Evolutionary conservation across 2,329 filamentous ascomycete genomes (phyloP), one percentile per base, ranked within the genome.

Genomic region (Neofusicoccum cordaticola): DNA sequence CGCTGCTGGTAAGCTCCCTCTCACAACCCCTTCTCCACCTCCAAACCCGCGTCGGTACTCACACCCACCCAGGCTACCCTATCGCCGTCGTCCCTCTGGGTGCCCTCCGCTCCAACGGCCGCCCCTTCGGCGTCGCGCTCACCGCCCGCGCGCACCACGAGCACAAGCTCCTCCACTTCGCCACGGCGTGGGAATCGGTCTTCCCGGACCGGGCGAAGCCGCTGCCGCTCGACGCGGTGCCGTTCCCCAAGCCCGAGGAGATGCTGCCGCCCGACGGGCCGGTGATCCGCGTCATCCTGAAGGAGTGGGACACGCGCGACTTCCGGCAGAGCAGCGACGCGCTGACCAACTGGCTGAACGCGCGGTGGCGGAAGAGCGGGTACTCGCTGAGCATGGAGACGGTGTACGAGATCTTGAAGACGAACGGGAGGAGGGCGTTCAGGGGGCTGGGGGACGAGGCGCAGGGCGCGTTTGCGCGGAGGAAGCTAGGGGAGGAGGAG

Each of bases 131-230:
- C 53, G 60, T 77, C 11, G 72, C 72, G 0, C 67, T 75, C 12
- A 70, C 73, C 2, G 72, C 73, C 0, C 74, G 71, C 2, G 71
- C 74, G 0, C 70, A 75, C 68, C 72, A 71, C 15, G 75, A 77
- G 62, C 68, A 71, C 62, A 66, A 68, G 2, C 69, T 77, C 13
- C 69, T 77, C 1, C 75, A 76, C 68, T 77, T 77, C 66, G 67
- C 76, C 7, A 75, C 72, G 27, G 74, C 74, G 4, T 77, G 74
- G 69, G 75, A 77, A 66, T 69, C 72, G 50, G 73, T 73, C 0
- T 76, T 76, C 61, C 74, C 73, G 1, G 42, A 42, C 74, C 7
- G 61, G 72, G 53, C 56, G 8, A 71, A 73, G 44, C 70, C 71
- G 34, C 69, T 70, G 17, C 73, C 74, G 9, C 66, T 77, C 1